Evolutionary conservation across 257 asterid genomes (phyloP).

Genomic region (Haberlea rhodopensis): DNA sequence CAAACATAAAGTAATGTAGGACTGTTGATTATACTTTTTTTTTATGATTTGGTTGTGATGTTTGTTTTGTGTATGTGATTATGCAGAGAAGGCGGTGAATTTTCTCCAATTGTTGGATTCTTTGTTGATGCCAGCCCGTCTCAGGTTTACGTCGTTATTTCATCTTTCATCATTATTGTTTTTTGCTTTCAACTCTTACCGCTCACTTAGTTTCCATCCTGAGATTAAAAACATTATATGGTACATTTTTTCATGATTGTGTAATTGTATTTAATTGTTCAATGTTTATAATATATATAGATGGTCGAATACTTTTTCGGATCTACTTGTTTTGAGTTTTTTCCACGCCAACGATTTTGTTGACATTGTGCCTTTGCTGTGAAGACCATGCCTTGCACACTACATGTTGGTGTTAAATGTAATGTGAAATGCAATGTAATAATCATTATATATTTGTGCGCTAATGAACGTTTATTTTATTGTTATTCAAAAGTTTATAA

Average conservation of each 20-base stretch:
- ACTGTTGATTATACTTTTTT: background rate
- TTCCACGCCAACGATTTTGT: background rate
- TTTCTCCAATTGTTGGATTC: constrained; percentile 80
- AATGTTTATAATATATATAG: too few relatives aligned
- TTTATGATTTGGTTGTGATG: constrained; percentile 7
- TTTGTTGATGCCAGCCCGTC: constrained; percentile 55
- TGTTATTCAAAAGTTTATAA: background rate
- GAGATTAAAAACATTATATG: background rate
- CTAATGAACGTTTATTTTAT: background rate
- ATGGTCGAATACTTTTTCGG: background rate
- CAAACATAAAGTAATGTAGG: background rate
- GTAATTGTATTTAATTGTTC: background rate
- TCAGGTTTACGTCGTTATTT: constrained; percentile 46
- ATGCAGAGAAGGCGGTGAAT: constrained; percentile 72
- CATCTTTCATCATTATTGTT: constrained; percentile 5
- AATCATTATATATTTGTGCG: background rate
- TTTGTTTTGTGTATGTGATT: constrained; percentile 12
- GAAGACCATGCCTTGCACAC: background rate
- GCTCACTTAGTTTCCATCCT: background rate
- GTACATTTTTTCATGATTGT: background rate
- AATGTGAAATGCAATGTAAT: background rate
- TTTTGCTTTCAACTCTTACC: constrained; percentile 4
- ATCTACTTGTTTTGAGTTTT: background rate
- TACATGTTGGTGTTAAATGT: background rate
- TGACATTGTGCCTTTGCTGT: background rate